Evolutionary conservation across 139 green algal genomes (phyloP).

Genomic region (Micractinium sp.): DNA sequence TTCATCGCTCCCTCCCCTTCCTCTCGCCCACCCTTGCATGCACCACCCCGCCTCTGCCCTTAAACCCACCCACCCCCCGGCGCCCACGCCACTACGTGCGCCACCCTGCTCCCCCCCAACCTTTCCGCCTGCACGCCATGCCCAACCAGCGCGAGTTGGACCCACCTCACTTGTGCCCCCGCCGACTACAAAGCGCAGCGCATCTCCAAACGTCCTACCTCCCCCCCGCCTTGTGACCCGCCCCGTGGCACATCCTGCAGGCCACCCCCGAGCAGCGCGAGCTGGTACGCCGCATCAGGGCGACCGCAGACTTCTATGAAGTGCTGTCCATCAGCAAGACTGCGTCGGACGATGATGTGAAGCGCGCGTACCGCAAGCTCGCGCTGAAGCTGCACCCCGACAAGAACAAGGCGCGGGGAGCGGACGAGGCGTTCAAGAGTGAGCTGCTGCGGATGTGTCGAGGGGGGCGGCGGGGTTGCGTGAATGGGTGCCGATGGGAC

Average conservation of each 20-base stretch:
- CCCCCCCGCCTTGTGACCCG: neutral
- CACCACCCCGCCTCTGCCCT: too few species aligned
- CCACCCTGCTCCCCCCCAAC: too few species aligned
- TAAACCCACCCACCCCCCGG: too few species aligned
- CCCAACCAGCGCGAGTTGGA: neutral
- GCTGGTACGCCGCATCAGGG: slow-evolving; percentile 46
- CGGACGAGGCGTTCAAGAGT: slow-evolving; percentile 73
- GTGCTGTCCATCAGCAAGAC: slow-evolving; percentile 44
- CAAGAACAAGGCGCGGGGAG: slow-evolving; percentile 79
- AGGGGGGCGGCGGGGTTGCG: neutral
- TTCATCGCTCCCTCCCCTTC: neutral
- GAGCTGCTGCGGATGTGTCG: neutral
- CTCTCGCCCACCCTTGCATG: neutral
- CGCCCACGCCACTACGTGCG: too few species aligned
- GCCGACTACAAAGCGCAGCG: neutral
- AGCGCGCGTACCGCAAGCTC: slow-evolving; percentile 58
- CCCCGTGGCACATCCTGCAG: slow-evolving; percentile 6
- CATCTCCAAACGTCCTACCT: too few species aligned
- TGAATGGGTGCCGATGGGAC: neutral
- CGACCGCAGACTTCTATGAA: slow-evolving; percentile 58
- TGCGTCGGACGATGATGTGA: slow-evolving; percentile 56
- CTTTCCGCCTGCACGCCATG: too few species aligned
- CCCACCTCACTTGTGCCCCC: neutral
- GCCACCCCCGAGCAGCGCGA: slow-evolving; percentile 59
- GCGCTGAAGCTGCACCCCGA: slow-evolving; percentile 93